Percentiles rank a stretch among this genome's conserved stretches.
Conservation (phyloP, 305 asterid genomes). For the Andrographis paniculata region DNA sequence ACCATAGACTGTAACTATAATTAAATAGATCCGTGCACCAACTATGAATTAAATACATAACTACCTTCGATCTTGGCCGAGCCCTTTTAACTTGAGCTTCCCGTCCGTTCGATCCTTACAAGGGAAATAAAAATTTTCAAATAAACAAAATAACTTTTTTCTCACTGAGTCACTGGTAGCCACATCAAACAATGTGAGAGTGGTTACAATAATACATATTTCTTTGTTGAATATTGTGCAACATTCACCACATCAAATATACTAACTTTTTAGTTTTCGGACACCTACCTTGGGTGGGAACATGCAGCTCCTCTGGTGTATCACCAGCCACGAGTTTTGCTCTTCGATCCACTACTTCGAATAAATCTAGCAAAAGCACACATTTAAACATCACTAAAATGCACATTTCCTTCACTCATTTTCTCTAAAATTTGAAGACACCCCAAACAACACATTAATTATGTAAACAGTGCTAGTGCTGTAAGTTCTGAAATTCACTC, state of each 20-base stretch:
- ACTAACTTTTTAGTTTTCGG: neutral
- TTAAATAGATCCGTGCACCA: slow-evolving; percentile 14
- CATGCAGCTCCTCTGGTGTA: neutral
- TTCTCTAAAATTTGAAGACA: no score
- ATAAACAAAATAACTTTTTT: no score
- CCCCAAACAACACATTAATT: no score
- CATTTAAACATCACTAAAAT: neutral
- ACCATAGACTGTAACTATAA: slow-evolving; percentile 8
- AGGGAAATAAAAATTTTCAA: no score
- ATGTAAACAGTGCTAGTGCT: no score
- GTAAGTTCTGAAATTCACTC: no score
- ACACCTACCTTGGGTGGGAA: neutral
- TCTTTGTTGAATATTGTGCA: no score
- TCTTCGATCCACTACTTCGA: neutral
- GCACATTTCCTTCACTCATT: neutral
- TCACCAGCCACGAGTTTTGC: neutral
- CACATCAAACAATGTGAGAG: no score
- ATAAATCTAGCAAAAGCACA: neutral
- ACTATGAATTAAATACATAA: slow-evolving; percentile 13
- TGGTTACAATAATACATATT: no score
- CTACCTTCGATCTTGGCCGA: slow-evolving; percentile 66
- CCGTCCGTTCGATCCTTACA: slow-evolving; percentile 53
- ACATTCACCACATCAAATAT: no score
- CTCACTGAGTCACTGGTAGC: no score
- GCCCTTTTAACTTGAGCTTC: slow-evolving; percentile 61